Base-by-base conservation (phyloP, 805 yeast genomes). In the Wickerhamiella kurtzmanii region DNA sequence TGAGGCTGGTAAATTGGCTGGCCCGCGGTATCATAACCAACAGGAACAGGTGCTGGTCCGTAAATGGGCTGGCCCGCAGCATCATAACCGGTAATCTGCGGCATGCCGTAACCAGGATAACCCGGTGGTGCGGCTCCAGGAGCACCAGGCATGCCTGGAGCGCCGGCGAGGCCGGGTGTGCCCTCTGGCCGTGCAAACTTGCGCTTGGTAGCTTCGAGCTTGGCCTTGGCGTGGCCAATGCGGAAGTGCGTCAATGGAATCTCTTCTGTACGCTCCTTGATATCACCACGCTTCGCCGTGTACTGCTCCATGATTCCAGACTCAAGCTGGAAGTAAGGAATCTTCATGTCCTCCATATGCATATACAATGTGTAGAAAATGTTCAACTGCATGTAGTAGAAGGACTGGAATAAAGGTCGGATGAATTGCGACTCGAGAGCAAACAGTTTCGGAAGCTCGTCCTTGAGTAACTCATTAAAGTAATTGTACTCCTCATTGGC, bases 311-410 rank as follows among this genome's bases (percentile, higher is more conserved):
- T 72, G 52, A 92, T 83, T 62, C 87, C 97, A 41, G 83, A 73
- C 44, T 76, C 71, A 60, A 92, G 71, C 62, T 92, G 94, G 65
- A 92, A 92, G 67, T 92, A 92, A 15, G 96, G 96, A 55, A 92
- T 92, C 68, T 92, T 87, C 83, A 89, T 79, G 61, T 85, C 95
- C 67, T 89, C 95, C 85, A 89, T 84, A 58, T 83, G 76, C 60
- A 75, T 81, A 70, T 84, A 88, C 52, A 92, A 71, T 1, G 96
- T 87, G 73, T 92, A 92, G 65, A 88, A 92, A 48, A 92, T 86
- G 69, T 92, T 92, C 70, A 92, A 75, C 70, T 92, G 98, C 97
- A 92, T 92, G 72, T 79, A 92, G 68, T 92, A 92, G 65, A 92
- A 80, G 47, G 94, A 81, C 58, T 89, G 92, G 67, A 92, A 92